Percentiles rank a stretch among this genome's conserved stretches.
phyloP scores from a whole-genome alignment of 2,329 filamentous ascomycete species.

The Epichloe amarillans region DNA sequence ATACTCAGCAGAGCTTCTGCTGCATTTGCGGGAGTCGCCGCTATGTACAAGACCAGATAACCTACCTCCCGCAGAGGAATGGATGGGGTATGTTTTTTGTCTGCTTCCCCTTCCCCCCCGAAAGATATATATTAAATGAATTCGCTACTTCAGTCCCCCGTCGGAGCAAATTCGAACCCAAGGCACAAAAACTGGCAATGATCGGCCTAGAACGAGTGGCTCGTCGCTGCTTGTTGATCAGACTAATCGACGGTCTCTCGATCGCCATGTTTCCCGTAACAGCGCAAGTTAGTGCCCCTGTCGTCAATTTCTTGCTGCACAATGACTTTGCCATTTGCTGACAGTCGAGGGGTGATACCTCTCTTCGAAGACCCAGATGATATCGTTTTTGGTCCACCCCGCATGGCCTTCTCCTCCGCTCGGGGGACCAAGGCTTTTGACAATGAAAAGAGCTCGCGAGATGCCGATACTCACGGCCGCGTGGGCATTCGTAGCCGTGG shows the following conservation, averaged over 20 bases:
- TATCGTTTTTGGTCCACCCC: constrained; percentile 73
- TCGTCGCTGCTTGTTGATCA: constrained; percentile 34
- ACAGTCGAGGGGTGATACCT: not conserved
- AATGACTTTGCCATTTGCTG: not conserved
- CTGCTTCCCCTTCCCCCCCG: not conserved
- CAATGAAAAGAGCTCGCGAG: constrained; percentile 39
- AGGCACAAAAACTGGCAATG: constrained; percentile 26
- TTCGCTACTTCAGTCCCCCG: constrained; percentile 23
- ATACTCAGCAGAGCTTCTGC: constrained; percentile 67
- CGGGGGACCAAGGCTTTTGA: constrained; percentile 41
- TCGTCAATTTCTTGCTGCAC: not conserved
- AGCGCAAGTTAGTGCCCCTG: constrained; percentile 36
- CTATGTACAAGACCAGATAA: constrained; percentile 67
- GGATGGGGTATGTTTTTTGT: constrained; percentile 67
- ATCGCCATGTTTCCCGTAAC: constrained; percentile 43
- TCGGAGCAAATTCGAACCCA: constrained; percentile 33
- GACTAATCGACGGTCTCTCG: constrained; percentile 37
- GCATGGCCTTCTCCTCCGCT: constrained; percentile 68
- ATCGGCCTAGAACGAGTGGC: constrained; percentile 32
- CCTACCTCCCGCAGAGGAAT: constrained; percentile 78
- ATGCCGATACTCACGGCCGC: constrained; percentile 40
- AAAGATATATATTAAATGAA: not conserved
- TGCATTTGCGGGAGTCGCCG: constrained; percentile 66
- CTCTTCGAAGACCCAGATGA: constrained; percentile 52
- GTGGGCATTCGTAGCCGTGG: constrained; percentile 41